Base-by-base conservation (phyloP, 2,329 filamentous ascomycete species). In the Diaporthe helianthi region DNA sequence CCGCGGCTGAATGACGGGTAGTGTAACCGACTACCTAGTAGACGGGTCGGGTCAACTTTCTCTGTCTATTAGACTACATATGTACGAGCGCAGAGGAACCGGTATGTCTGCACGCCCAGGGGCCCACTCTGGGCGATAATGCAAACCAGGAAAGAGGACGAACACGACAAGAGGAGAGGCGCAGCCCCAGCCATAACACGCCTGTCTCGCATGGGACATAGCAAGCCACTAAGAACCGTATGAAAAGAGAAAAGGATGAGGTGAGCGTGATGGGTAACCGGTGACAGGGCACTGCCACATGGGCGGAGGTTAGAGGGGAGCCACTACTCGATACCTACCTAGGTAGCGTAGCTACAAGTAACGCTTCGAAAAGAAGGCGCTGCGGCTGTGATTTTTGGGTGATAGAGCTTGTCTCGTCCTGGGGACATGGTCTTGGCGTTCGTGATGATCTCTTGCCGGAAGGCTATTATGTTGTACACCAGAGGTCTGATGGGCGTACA, bases 201-300 rank as follows among this genome's bases (percentile, higher is more conserved):
- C 53, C 33, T 41, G 24, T 65, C 19, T 55, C 54, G 63, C 46
- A 63, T 38, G 29, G n/a, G 29, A n/a, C n/a, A n/a, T n/a, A 19
- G 33, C 51, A 68, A 68, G 69, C 65, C 69, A 49, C 65, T 68
- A 29, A 70, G 69, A 61, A 70, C 69, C 49, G 65, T 68, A 41
- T 68, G 33, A 15, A 33, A 33, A 29, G 44, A 49, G 36, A 69
- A 9, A 29, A 53, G 44, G 44, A 60, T 52, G 31, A 66, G 68
- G 26, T 67, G 38, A 63, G 64, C 51, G 19, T 29, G n/a, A 9
- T 36, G 64, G 38, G 29, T 46, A 49, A 36, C 36, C 38, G 33
- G 10, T 47, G 64, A 47, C 51, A 36, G n/a, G 29, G 29, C 64
- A 44, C 65, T 55, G 52, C 52, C 52, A 46, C 46, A 58, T 29